These are phyloP conservation scores for Fusarium continuum DNA, from an alignment of 2,329 filamentous ascomycete genomes.

Conservation along the genomic window DNA sequence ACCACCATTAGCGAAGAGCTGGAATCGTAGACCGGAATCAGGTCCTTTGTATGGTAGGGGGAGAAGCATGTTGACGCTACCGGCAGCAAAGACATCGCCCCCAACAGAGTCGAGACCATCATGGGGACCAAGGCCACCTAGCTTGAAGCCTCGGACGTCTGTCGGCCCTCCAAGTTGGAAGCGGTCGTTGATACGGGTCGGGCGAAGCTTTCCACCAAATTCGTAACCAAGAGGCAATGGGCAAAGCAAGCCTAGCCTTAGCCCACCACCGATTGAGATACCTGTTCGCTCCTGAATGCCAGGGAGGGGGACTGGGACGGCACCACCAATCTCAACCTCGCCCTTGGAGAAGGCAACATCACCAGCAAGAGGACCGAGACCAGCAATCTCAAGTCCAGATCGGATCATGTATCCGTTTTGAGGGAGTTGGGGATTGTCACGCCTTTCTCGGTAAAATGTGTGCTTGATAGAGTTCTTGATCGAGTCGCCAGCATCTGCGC, in stretches of 20 bases:
- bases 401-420: conserved; percentile 83
- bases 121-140: conserved; percentile 87
- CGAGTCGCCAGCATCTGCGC: conserved; percentile 86
- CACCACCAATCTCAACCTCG: conserved; percentile 84
- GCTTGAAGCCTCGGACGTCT: conserved; percentile 91
- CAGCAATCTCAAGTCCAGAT: conserved; percentile 83
- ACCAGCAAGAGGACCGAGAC: conserved; percentile 82
- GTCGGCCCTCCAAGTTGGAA: conserved; percentile 95
- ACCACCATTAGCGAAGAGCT: conserved; percentile 91
- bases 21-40: conserved; percentile 85
- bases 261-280: conserved; percentile 81
- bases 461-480: conserved; percentile 90
- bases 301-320: conserved; percentile 77
- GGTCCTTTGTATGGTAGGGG: conserved; percentile 84
- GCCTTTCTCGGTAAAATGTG: conserved; percentile 79
- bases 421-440: conserved; percentile 87
- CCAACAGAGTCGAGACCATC: conserved; percentile 88
- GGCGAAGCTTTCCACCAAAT: conserved; percentile 61
- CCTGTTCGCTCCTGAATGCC: conserved; percentile 75
- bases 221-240: conserved; percentile 75
- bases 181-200: conserved; percentile 89
- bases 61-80: conserved; percentile 83
- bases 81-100: conserved; percentile 91
- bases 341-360: conserved; percentile 95
- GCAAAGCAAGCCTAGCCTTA: conserved; percentile 84